Conservation (phyloP, 441 rosid species). For the Cnidoscolus chayamansa region DNA sequence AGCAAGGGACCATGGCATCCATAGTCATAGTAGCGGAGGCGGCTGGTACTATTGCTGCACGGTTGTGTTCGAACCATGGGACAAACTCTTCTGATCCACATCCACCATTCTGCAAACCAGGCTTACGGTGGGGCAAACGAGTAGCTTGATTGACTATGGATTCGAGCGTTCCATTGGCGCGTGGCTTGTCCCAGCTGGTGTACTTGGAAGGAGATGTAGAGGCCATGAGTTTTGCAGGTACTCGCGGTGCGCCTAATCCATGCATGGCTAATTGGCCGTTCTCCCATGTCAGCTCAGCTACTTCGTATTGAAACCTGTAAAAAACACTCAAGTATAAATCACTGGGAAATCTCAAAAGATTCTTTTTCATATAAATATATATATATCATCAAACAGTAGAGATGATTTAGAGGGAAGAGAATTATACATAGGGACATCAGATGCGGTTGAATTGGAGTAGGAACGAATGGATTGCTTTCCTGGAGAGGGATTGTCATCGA, state of each 20-base stretch:
- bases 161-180: conserved; percentile 71
- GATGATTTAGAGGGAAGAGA: not conserved
- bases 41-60: conserved; percentile 1
- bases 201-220: conserved; percentile 38
- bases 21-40: conserved; percentile 35
- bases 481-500: conserved; percentile 40
- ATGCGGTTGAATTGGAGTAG: conserved; percentile 32
- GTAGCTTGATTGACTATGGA: conserved; percentile 91
- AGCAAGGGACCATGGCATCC: conserved; percentile 68
- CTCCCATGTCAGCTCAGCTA: conserved; percentile 93
- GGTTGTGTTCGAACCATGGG: conserved; percentile 53
- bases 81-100: conserved; percentile 32
- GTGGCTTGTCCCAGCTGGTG: conserved; percentile 53
- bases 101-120: conserved; percentile 11
- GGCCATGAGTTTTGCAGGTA: conserved; percentile 26
- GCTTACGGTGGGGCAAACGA: conserved; percentile 30
- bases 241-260: conserved; percentile 62
- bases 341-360: too few relatives aligned
- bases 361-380: too few relatives aligned
- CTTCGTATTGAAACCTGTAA: conserved; percentile 65
- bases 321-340: not conserved
- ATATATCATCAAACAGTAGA: not conserved
- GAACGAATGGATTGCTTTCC: conserved; percentile 34
- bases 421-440: conserved; percentile 47
- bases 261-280: conserved; percentile 82